Base-by-base conservation (phyloP, 768 basidiomycete species). In the Lactifluus subvellereus region DNA sequence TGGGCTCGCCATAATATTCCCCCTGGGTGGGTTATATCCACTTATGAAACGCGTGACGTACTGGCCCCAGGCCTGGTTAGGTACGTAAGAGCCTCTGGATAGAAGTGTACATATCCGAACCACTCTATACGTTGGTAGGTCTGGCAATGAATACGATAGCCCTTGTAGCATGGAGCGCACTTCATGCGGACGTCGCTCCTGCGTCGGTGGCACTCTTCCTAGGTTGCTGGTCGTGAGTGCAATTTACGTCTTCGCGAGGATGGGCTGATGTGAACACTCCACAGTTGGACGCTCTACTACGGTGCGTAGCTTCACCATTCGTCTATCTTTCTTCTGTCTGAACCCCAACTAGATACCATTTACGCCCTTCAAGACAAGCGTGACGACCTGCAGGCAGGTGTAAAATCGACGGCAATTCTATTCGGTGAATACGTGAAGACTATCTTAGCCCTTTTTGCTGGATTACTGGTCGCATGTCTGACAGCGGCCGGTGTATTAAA, bases 361-460 rank as follows among this genome's bases (percentile, higher is more conserved):
- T 87, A 87, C 68, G 85, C 83, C 5, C 83, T 83, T 69, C 76
- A 82, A 76, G 85, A 86, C 70, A 82, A 81, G 63, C 71, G 72
- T 33, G 85, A 86, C 73, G 85, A 87, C 67, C 71, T 80, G 27
- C 72, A 76, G 49, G 84, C 79, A 16, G 82, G 82, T 42, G 81
- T 87, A 54, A 83, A 84, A 70, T 85, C 84, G 1, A 86, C 83
- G 51, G 84, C 84, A 0, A 72, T 86, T 14, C 77, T 84, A n/a
- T 86, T 86, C 70, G 82, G 79, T 20, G 68, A 71, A 14, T 69
- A 73, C 35, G 75, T 81, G 30, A 73, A 76, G 40, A 73, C 75
- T 2, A 74, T 84, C 57, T 75, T 85, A 16, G 68, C 77, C 13
- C 61, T 72, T 27, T 81, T 86, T 64, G 73, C 70, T 0, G 49